A percentile compares a stretch with the other conserved stretches of the same genome.
Conservation (phyloP, 2,329 filamentous ascomycete genomes). For the Mycocentrospora acerina region DNA sequence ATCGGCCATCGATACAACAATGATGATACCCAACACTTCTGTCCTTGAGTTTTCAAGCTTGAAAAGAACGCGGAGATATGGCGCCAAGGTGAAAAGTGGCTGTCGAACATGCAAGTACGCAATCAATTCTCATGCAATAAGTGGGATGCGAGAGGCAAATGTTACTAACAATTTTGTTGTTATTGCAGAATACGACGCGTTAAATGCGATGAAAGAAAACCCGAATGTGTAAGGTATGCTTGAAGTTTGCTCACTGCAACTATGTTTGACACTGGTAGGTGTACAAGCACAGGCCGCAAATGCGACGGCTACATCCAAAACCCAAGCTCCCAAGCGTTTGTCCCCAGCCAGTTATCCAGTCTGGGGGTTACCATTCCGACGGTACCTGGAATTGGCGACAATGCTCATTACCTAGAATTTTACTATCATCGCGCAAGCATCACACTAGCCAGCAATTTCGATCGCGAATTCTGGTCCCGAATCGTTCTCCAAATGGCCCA, state of each 20-base stretch:
- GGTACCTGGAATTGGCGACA: constrained; percentile 6
- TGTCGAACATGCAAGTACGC: constrained; percentile 26
- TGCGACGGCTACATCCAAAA: constrained; percentile 22
- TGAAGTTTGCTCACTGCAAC: neutral
- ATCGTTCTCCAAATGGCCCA: constrained; percentile 44
- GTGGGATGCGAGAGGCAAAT: neutral
- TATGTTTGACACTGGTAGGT: constrained; percentile 13
- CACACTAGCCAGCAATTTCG: constrained; percentile 37
- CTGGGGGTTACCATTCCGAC: constrained; percentile 2
- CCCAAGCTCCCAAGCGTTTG: neutral
- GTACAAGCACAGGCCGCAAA: constrained; percentile 24
- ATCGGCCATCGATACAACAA: no score
- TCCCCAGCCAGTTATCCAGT: neutral
- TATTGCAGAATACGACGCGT: constrained; percentile 21
- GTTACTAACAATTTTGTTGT: constrained; percentile 5
- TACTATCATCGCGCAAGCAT: constrained; percentile 43
- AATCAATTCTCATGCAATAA: neutral
- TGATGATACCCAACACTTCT: no score
- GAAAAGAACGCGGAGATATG: no score
- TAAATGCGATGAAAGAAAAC: constrained; percentile 27
- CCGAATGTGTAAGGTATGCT: constrained; percentile 20
- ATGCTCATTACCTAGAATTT: constrained; percentile 35
- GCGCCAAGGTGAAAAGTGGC: constrained; percentile 19
- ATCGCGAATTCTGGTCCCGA: constrained; percentile 43
- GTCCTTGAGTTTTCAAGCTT: no score